These are phyloP conservation scores for Didymella arachidicola DNA, from an alignment of 2,329 filamentous ascomycete genomes.

Conservation along the genomic window DNA sequence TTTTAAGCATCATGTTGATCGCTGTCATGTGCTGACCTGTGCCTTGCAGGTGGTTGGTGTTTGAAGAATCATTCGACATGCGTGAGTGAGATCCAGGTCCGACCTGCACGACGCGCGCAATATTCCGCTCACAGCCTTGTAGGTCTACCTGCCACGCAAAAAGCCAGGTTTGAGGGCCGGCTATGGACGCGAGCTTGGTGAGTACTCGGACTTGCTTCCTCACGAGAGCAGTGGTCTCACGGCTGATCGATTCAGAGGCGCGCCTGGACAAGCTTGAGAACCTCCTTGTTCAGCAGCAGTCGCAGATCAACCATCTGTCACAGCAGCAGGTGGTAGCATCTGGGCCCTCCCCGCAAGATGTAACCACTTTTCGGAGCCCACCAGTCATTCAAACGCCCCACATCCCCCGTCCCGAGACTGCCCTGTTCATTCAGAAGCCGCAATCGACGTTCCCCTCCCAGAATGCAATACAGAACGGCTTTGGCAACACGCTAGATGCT, in stretches of 20 bases:
- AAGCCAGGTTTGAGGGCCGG: constrained; percentile 70
- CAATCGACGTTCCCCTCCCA: constrained; percentile 45
- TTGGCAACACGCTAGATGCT: constrained; percentile 47
- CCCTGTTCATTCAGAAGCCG: constrained; percentile 57
- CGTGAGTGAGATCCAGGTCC: constrained; percentile 40
- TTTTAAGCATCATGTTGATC: too few relatives aligned
- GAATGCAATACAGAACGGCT: constrained; percentile 43
- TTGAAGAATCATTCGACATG: constrained; percentile 70
- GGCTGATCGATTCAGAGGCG: constrained; percentile 5
- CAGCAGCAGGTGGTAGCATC: constrained; percentile 35
- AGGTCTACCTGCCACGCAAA: constrained; percentile 72
- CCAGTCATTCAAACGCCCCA: constrained; percentile 52
- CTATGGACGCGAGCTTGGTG: constrained; percentile 65
- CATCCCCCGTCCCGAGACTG: constrained; percentile 54
- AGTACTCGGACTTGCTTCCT: not conserved
- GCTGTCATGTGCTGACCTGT: constrained; percentile 5
- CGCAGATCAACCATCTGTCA: constrained; percentile 55
- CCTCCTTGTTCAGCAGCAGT: constrained; percentile 56
- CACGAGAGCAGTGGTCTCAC: not conserved
- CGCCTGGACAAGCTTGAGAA: constrained; percentile 55
- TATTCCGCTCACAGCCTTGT: constrained; percentile 10
- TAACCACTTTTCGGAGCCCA: constrained; percentile 45
- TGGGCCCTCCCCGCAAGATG: constrained; percentile 44
- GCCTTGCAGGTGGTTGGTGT: constrained; percentile 65
- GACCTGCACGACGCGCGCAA: constrained; percentile 1